Percentiles rank a stretch among this genome's conserved stretches.
Evolutionary conservation across 2,329 filamentous ascomycete species (phyloP).

Genomic region (Botrytis cinerea): DNA sequence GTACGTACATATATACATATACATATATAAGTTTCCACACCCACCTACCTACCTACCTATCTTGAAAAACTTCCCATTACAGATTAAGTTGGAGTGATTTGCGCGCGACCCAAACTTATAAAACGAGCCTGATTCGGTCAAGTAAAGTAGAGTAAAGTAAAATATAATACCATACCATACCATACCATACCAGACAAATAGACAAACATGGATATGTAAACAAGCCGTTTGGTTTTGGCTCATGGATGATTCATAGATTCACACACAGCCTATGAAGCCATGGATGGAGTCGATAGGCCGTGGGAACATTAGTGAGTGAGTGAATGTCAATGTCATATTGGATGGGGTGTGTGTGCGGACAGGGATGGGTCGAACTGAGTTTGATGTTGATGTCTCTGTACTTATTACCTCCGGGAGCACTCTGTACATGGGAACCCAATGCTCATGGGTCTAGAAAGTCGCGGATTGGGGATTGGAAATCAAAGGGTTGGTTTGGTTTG

Average conservation of each 20-base stretch:
- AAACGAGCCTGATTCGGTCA: background rate
- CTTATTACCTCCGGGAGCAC: too few relatives aligned
- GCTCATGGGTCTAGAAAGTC: background rate
- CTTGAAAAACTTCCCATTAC: background rate
- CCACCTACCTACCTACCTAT: too few relatives aligned
- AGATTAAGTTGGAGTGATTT: background rate
- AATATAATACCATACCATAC: too few relatives aligned
- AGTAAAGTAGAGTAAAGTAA: too few relatives aligned
- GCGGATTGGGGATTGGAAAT: background rate
- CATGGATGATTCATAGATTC: background rate
- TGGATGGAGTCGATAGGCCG: background rate
- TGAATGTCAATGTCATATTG: background rate
- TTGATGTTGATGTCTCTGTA: too few relatives aligned
- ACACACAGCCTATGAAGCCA: background rate
- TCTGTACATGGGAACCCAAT: too few relatives aligned
- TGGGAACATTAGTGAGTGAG: background rate
- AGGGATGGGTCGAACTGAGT: background rate
- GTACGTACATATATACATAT: too few relatives aligned
- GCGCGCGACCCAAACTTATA: background rate
- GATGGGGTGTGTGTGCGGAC: background rate
- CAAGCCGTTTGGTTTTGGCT: background rate
- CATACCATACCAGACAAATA: too few relatives aligned
- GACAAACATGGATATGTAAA: background rate
- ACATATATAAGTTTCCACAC: background rate
- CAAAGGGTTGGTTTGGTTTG: background rate